Conservation (phyloP, 768 basidiomycete genomes). For the Rhizopogon sp. region DNA sequence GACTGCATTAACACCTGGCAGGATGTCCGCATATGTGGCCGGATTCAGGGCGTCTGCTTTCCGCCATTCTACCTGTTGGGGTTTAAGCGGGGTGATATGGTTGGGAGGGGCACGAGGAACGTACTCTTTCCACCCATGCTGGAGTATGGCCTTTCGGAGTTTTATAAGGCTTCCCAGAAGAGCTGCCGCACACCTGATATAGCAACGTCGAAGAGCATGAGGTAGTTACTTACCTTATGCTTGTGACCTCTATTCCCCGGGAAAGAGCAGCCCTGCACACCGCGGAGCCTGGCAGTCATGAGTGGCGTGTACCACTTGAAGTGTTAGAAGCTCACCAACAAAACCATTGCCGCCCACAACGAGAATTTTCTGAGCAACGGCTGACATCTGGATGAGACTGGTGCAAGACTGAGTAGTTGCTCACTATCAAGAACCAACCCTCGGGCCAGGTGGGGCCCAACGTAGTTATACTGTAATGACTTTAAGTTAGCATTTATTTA, state of each 20-base stretch:
- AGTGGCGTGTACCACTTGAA: not conserved
- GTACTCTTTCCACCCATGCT: conserved; percentile 76
- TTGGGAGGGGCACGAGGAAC: conserved; percentile 13
- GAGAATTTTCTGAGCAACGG: conserved; percentile 58
- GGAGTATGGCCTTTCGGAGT: conserved; percentile 91
- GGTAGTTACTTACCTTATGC: conserved; percentile 61
- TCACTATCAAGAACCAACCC: no score
- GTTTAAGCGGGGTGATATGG: conserved; percentile 6
- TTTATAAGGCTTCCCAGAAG: conserved; percentile 78
- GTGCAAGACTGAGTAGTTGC: not conserved
- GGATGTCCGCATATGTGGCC: conserved; percentile 60
- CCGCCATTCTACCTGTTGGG: conserved; percentile 78
- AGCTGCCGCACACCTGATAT: conserved; percentile 39
- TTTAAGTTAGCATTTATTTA: no score
- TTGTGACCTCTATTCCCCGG: conserved; percentile 82
- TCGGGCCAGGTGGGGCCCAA: no score
- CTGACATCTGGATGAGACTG: not conserved
- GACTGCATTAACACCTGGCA: conserved; percentile 66
- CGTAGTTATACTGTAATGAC: no score
- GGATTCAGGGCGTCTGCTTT: conserved; percentile 79
- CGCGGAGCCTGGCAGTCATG: conserved; percentile 66
- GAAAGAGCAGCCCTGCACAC: conserved; percentile 86
- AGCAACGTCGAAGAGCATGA: not conserved
- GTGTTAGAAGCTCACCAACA: conserved; percentile 55
- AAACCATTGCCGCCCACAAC: conserved; percentile 99